A percentile compares a stretch with the other conserved stretches of the same genome.
These are phyloP conservation scores for Lactarius indigo DNA, from an alignment of 768 basidiomycete species.

Conservation along the genomic window DNA sequence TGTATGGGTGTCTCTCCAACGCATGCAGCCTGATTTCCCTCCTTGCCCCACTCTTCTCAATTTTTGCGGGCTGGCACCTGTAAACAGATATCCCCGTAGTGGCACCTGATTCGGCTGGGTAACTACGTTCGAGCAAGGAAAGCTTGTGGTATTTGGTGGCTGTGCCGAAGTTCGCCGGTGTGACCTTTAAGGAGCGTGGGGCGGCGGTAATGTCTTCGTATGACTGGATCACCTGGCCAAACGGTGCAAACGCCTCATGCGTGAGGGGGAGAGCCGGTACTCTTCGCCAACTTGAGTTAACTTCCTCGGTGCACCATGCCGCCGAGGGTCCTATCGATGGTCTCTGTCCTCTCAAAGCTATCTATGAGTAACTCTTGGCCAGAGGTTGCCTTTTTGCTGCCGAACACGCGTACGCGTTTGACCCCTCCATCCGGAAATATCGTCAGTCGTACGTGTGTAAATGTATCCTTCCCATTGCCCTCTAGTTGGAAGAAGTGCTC, in stretches of 20 bases:
- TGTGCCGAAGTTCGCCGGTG: slow-evolving; percentile 83
- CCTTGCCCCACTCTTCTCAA: slow-evolving; percentile 41
- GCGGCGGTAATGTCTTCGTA: slow-evolving; percentile 65
- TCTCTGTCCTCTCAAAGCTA: not conserved
- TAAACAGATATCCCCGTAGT: slow-evolving; percentile 79
- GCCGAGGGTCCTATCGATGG: not conserved
- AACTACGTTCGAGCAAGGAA: slow-evolving; percentile 62
- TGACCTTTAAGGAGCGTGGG: slow-evolving; percentile 63
- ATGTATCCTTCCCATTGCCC: slow-evolving; percentile 51
- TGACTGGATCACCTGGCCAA: slow-evolving; percentile 89
- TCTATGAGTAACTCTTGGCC: not conserved
- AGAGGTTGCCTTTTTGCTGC: slow-evolving; percentile 38
- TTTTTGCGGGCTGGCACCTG: slow-evolving; percentile 60
- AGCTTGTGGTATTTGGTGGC: slow-evolving; percentile 94
- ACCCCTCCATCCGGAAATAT: slow-evolving; percentile 95
- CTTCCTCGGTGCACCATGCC: not conserved
- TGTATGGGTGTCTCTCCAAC: slow-evolving; percentile 87
- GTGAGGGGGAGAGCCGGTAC: slow-evolving; percentile 71
- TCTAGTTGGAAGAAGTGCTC: slow-evolving; percentile 88
- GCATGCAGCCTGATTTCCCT: slow-evolving; percentile 63
- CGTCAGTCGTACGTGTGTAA: slow-evolving; percentile 82
- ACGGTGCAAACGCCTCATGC: slow-evolving; percentile 80
- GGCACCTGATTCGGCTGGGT: slow-evolving; percentile 54
- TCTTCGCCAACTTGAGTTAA: slow-evolving; percentile 8
- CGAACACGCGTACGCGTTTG: slow-evolving; percentile 90